phyloP scores from a whole-genome alignment of 2,329 filamentous ascomycete genomes.

The Cercospora sp. region DNA sequence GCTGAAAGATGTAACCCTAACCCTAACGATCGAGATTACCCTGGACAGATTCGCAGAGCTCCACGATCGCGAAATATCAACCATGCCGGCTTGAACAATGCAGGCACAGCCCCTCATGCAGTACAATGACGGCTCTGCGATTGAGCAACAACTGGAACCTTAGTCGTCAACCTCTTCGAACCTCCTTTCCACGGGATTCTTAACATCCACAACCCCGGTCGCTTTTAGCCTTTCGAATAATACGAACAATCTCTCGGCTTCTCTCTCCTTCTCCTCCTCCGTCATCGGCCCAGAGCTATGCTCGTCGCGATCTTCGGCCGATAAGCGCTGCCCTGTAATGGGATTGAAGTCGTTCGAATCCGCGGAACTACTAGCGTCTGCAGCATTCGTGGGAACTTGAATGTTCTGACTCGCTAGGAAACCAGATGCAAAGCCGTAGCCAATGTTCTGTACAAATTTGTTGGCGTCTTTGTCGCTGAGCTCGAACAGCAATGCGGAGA shows the following conservation, averaged over 20 bases:
- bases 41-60: background rate
- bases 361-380: conserved; percentile 54
- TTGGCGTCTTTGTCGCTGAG: conserved; percentile 77
- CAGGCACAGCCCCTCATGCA: background rate
- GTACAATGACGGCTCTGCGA: background rate
- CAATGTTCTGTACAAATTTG: conserved; percentile 85
- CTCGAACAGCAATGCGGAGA: conserved; percentile 81
- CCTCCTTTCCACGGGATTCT: conserved; percentile 76
- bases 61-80: background rate
- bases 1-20: background rate
- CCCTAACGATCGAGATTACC: background rate
- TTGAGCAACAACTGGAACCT: background rate
- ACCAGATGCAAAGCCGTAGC: conserved; percentile 90
- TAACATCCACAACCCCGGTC: conserved; percentile 73
- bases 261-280: conserved; percentile 84
- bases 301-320: conserved; percentile 51
- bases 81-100: background rate
- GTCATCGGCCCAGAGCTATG: conserved; percentile 73
- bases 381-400: conserved; percentile 66
- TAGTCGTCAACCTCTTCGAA: conserved; percentile 62
- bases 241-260: conserved; percentile 86
- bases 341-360: conserved; percentile 63
- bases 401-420: conserved; percentile 86
- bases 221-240: conserved; percentile 78
- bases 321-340: conserved; percentile 74